phyloP scores from a whole-genome alignment of 768 basidiomycete genomes.

The Tephrocybe rancida region DNA sequence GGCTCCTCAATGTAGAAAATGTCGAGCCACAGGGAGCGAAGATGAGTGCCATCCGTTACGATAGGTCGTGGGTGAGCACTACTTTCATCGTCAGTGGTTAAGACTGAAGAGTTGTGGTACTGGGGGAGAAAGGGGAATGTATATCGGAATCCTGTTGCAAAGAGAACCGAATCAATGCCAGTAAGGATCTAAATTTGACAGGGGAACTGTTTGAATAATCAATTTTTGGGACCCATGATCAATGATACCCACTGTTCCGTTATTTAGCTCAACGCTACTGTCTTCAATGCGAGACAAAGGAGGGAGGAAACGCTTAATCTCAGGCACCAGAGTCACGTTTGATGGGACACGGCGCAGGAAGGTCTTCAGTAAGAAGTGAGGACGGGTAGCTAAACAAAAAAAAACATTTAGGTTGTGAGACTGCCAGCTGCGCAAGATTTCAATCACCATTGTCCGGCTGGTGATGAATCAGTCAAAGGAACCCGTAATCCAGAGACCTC shows the following conservation, averaged over 20 bases:
- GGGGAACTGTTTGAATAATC: neutral
- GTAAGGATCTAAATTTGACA: slow-evolving; percentile 34
- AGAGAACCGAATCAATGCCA: slow-evolving; percentile 37
- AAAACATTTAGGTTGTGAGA: no score
- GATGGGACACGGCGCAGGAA: slow-evolving; percentile 25
- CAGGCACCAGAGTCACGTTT: slow-evolving; percentile 38
- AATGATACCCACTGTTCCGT: slow-evolving; percentile 34
- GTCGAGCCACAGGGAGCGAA: slow-evolving; percentile 42
- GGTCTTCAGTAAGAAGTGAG: slow-evolving; percentile 4
- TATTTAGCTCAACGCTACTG: slow-evolving; percentile 34
- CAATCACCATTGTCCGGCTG: slow-evolving; percentile 8
- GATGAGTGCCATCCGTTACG: slow-evolving; percentile 40
- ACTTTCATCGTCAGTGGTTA: slow-evolving; percentile 17
- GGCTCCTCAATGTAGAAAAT: slow-evolving; percentile 48
- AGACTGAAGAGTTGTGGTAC: slow-evolving; percentile 26
- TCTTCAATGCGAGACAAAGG: slow-evolving; percentile 20
- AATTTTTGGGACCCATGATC: no score
- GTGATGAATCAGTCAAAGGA: neutral
- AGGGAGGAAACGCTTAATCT: slow-evolving; percentile 39
- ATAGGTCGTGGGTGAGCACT: slow-evolving; percentile 30
- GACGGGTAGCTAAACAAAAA: neutral
- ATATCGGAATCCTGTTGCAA: slow-evolving; percentile 45
- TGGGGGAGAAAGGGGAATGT: slow-evolving; percentile 46
- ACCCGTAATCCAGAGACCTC: neutral
- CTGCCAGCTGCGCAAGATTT: no score